Evolutionary conservation across 345 rosid species (phyloP), one percentile per base, ranked within the genome.

Genomic region (Camelina laxa): DNA sequence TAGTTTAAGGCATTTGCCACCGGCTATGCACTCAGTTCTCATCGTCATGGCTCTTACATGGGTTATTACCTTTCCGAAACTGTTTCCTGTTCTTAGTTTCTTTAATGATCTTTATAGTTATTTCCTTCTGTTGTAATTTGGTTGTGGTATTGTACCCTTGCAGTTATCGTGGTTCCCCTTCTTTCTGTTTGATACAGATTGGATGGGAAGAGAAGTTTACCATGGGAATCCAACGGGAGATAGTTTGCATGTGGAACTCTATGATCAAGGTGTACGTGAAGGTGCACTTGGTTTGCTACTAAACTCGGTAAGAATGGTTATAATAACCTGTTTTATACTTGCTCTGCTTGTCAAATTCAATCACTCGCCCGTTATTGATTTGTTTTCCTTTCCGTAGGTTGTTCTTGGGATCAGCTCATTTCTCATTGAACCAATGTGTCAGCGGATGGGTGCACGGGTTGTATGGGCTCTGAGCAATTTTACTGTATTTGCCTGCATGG

Each of bases 191-290:
- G 98, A 96, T 83, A 91, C 96, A 39, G 98, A 96, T 83, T 96
- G 99, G 99, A 96, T 96, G 99, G 99, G 99, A 49, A 89, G 97
- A 80, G 97, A 96, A 83, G 97, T 96, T 54, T 92, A 92, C 80
- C 96, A 89, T 65, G 99, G 98, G 39, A 76, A 92, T 86, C 98
- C 99, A 12, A 90, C 81, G 15, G 94, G 92, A 64, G 82, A 72
- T 80, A 56, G 82, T 38, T 42, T 75, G 65, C 87, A 73, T 72
- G 85, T 86, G 13, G 79, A 83, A 66, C 85, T 89, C 44, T 95
- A 92, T 73, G 84, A 86, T 80, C 84, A 87, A 83, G 99, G 98
- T 68, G 97, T 90, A 79, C 85, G 98, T 80, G 91, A 92, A 87
- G 98, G 99, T 86, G 97, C 99, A 79, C 87, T 95, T 82, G 99